These are phyloP conservation scores for Herpetospermum pedunculosum DNA, from an alignment of 306 rosid genomes.

Conservation along the genomic window DNA sequence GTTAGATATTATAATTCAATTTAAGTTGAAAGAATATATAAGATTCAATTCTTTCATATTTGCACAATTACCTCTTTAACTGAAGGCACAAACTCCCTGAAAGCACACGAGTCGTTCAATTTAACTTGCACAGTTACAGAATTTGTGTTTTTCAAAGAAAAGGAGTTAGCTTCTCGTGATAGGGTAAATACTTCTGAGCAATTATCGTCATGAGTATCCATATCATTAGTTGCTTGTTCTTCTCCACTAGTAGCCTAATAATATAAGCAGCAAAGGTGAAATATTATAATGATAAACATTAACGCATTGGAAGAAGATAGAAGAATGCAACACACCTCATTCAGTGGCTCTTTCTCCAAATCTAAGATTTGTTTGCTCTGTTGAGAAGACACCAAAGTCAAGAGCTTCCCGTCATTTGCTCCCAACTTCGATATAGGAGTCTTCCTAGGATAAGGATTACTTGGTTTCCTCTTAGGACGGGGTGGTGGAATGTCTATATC, in stretches of 20 bases:
- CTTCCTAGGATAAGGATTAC: conserved; percentile 93
- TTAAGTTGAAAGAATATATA: conserved; percentile 29
- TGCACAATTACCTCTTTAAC: conserved; percentile 29
- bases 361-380: conserved; percentile 43
- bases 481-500: conserved; percentile 97
- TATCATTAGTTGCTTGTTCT: conserved; percentile 28
- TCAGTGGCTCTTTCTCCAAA: conserved; percentile 54
- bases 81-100: conserved; percentile 55
- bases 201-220: conserved; percentile 39
- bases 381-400: conserved; percentile 36
- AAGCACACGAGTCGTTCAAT: conserved; percentile 25
- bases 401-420: conserved; percentile 50
- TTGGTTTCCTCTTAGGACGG: conserved; percentile 89
- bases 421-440: conserved; percentile 39
- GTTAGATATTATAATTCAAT: conserved; percentile 29
- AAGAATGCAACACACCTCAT: conserved; percentile 44
- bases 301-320: conserved; percentile 3
- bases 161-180: conserved; percentile 49
- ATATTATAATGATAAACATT: background rate
- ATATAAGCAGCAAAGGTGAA: conserved; percentile 9
- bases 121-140: conserved; percentile 25
- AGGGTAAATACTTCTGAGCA: conserved; percentile 35
- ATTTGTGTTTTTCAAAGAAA: conserved; percentile 44
- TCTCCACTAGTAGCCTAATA: conserved; percentile 41
- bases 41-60: conserved; percentile 38